A percentile compares a stretch with the other conserved stretches of the same genome.
phyloP scores from a whole-genome alignment of 2,329 filamentous ascomycete species.

The Zymoseptoria brevis region DNA sequence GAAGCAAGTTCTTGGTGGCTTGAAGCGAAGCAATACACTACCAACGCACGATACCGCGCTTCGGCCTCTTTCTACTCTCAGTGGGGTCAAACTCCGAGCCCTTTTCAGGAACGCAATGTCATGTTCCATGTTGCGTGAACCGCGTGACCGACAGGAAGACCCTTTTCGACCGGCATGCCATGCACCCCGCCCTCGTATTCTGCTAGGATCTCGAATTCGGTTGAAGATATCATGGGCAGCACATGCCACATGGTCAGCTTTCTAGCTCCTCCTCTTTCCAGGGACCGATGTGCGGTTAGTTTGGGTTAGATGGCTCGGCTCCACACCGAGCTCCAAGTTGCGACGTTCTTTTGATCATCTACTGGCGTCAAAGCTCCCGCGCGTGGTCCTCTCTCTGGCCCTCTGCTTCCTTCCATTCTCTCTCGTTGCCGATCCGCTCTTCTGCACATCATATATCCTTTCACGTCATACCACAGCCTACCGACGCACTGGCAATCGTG shows the following conservation, averaged over 20 bases:
- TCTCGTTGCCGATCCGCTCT: background rate
- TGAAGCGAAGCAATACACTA: background rate
- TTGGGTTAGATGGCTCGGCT: background rate
- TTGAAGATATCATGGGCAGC: background rate
- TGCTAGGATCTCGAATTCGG: background rate
- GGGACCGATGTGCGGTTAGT: background rate
- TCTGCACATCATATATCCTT: background rate
- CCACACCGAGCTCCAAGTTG: background rate
- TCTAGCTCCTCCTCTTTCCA: background rate
- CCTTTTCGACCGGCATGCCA: background rate
- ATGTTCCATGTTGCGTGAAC: background rate
- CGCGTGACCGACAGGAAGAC: background rate
- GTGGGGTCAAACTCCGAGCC: background rate
- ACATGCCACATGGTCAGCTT: too few relatives aligned
- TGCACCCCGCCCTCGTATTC: background rate
- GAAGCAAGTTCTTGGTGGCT: background rate
- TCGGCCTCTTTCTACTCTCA: background rate
- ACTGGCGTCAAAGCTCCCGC: background rate
- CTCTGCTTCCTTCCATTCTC: background rate
- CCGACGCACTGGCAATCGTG: background rate
- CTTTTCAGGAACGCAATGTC: background rate
- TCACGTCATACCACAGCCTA: background rate
- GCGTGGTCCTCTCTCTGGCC: background rate
- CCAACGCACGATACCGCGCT: background rate
- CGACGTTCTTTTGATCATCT: background rate